Evolutionary conservation across 495 filamentous ascomycete genomes (phyloP).

Genomic region (Xylaria nigripes): DNA sequence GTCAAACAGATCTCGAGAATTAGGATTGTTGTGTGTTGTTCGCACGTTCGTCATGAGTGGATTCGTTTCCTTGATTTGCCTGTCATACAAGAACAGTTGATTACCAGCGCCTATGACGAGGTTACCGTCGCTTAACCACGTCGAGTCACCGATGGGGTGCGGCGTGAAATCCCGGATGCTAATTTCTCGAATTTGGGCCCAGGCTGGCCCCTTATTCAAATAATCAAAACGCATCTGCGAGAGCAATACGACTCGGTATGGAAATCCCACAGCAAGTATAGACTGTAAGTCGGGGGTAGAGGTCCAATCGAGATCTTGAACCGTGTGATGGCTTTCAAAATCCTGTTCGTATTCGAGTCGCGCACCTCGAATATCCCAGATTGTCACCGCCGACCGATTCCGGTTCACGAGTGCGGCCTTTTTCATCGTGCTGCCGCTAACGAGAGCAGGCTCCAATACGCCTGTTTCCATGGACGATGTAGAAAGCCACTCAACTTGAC

Average conservation of each 20-base stretch:
- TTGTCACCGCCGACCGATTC: constrained; percentile 66
- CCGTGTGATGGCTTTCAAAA: constrained; percentile 63
- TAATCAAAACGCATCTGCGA: constrained; percentile 94
- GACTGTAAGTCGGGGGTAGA: constrained; percentile 87
- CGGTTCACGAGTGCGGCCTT: constrained; percentile 80
- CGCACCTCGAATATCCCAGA: constrained; percentile 81
- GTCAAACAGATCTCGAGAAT: constrained; percentile 61
- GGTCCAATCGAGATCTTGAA: constrained; percentile 89
- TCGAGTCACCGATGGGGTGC: constrained; percentile 86
- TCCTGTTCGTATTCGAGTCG: constrained; percentile 74
- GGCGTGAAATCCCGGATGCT: constrained; percentile 74
- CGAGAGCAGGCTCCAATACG: constrained; percentile 62
- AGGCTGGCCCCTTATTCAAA: constrained; percentile 78
- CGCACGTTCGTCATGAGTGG: constrained; percentile 57
- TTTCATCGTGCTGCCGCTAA: constrained; percentile 77
- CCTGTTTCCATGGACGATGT: constrained; percentile 79
- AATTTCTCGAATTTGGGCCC: constrained; percentile 78
- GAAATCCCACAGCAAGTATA: constrained; percentile 85
- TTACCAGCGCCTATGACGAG: constrained; percentile 86
- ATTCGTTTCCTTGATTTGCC: constrained; percentile 57
- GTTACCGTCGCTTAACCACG: constrained; percentile 77
- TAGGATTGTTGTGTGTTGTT: constrained; percentile 43
- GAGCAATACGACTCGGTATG: constrained; percentile 73
- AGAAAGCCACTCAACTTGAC: constrained; percentile 68
- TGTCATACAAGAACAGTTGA: constrained; percentile 82